Evolutionary conservation across 2,329 filamentous ascomycete species (phyloP).

Genomic region (Aspergillus caelatus): DNA sequence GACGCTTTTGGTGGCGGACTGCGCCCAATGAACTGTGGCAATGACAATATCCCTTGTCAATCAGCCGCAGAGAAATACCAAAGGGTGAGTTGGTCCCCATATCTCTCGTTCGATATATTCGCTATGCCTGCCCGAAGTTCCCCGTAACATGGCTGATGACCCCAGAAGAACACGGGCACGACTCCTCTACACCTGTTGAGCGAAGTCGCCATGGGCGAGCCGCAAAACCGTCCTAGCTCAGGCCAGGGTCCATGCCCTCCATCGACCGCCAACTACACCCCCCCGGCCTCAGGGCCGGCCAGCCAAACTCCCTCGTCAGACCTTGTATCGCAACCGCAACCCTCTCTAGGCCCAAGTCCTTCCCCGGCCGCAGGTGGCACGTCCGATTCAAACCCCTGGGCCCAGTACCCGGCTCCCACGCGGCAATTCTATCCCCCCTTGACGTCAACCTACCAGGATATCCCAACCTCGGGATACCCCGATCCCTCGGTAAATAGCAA

Average conservation of each 20-base stretch:
- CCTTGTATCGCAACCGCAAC: constrained; percentile 14
- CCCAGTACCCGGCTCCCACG: constrained; percentile 7
- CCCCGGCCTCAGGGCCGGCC: constrained; percentile 10
- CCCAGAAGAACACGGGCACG: constrained; percentile 25
- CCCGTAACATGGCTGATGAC: not conserved
- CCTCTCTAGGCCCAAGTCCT: constrained; percentile 9
- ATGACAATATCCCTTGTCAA: constrained; percentile 13
- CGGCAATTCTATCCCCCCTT: constrained; percentile 16
- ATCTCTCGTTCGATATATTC: not conserved
- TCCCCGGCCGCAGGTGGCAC: not conserved
- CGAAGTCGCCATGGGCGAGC: constrained; percentile 46
- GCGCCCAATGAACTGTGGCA: constrained; percentile 4
- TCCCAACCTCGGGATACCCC: constrained; percentile 16
- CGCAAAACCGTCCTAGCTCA: constrained; percentile 16
- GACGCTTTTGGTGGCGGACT: constrained; percentile 25
- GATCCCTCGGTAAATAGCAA: constrained; percentile 17
- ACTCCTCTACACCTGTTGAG: constrained; percentile 42
- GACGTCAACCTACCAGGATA: constrained; percentile 11
- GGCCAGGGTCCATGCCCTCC: constrained; percentile 6
- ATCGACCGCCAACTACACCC: constrained; percentile 17
- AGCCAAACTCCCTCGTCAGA: constrained; percentile 15
- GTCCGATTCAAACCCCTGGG: constrained; percentile 1
- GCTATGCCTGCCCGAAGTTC: not conserved
- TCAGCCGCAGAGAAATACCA: not conserved
- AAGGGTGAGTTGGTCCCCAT: not conserved